Evolutionary conservation across 23 red algal species (phyloP).

Genomic region (Gracilaria domingensis): DNA sequence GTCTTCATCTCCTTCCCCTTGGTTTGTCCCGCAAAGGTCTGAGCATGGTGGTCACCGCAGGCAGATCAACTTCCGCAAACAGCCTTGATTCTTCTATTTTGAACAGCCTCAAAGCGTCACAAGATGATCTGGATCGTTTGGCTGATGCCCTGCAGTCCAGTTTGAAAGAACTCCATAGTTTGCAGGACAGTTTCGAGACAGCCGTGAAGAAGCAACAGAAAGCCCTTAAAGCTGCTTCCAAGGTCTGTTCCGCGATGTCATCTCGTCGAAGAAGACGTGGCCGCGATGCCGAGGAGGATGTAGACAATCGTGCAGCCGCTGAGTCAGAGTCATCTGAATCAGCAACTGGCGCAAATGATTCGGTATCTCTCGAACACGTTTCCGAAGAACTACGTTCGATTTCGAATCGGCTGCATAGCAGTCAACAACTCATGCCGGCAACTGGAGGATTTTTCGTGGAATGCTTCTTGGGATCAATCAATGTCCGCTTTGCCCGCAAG

Average conservation of each 20-base stretch:
- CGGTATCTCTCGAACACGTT: background rate
- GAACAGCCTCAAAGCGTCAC: conserved; percentile 27
- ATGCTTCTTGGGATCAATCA: conserved; percentile 88
- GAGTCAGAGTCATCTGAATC: background rate
- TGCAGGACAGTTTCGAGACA: conserved; percentile 77
- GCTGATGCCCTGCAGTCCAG: conserved; percentile 26
- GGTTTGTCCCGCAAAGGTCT: background rate
- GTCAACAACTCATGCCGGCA: conserved; percentile 78
- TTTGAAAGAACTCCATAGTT: conserved; percentile 57
- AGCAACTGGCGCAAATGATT: background rate
- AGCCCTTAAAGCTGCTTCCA: conserved; percentile 18
- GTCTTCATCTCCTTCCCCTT: too few relatives aligned
- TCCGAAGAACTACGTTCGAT: conserved; percentile 1
- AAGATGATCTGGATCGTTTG: conserved; percentile 60
- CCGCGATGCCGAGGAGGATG: background rate
- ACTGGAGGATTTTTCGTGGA: conserved; percentile 94
- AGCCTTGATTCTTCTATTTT: conserved; percentile 19
- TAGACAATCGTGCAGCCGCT: background rate
- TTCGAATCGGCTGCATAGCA: background rate
- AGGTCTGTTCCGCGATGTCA: background rate
- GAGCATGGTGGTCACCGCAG: conserved; percentile 59
- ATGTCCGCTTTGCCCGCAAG: conserved; percentile 91
- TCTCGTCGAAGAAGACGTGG: conserved; percentile 29
- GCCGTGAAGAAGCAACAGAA: conserved; percentile 66
- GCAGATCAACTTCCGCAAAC: conserved; percentile 13